Evolutionary conservation across 306 rosid genomes (phyloP), one percentile per base, ranked within the genome.

Genomic region (Neltuma alba): DNA sequence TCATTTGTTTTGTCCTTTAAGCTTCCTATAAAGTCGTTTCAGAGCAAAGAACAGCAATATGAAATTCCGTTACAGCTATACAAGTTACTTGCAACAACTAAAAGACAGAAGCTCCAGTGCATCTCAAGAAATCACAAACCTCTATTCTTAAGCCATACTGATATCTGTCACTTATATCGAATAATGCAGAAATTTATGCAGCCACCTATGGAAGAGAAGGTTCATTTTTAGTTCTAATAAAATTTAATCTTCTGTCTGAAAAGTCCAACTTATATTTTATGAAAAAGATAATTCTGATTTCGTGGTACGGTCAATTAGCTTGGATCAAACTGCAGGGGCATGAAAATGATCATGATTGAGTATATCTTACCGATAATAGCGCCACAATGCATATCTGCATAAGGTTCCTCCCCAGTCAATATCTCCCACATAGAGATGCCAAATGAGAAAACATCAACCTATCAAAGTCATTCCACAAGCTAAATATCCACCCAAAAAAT

Each of bases 341-440:
- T 0, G 3, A 79, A 28, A 71, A 13, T 54, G 20, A 33, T 25
- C n/a, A 34, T 27, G 41, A 45, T 57, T 57, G 65, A 83, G 37
- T 64, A 80, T 57, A 71, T 55, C 80, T 83, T 84, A 94, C 99
- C 97, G 76, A 96, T 93, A 80, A 96, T 96, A 80, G 97, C 92
- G 60, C 99, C 99, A 75, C 98, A 96, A 63, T 96, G 98, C 97
- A 96, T 89, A 82, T 88, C 92, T 36, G 99, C 98, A 75, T 96
- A 96, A 33, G 99, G 99, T 77, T 96, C 98, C 81, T 93, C 98
- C 63, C 94, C 96, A 11, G 96, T 96, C 83, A 91, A 80, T 81
- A 96, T 83, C 90, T 96, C 99, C 99, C 98, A 96, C 96, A 91
- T 83, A 52, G 92, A 90, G 67, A 93, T 92, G 71, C 98, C 99